Evolutionary conservation across 176 grass and related monocot genomes (phyloP).

Genomic region (Oryza officinalis): DNA sequence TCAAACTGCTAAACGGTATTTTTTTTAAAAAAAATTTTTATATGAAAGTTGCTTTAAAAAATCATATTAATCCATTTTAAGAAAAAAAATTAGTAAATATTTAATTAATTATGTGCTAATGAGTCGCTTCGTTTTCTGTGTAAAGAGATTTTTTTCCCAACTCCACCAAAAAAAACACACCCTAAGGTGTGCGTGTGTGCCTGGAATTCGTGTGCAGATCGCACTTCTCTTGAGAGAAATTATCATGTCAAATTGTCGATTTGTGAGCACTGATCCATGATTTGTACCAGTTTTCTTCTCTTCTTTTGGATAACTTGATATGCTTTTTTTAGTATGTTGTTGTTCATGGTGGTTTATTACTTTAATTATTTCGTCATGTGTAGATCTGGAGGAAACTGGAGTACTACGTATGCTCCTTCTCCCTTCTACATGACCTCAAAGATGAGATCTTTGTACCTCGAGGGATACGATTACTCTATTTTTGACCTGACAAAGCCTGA

Average conservation of each 20-base stretch:
- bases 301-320: conserved; percentile 8
- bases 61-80: too few relatives aligned
- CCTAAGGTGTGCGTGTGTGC: conserved; percentile 1
- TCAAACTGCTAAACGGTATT: too few relatives aligned
- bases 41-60: too few relatives aligned
- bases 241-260: not conserved
- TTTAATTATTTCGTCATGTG: conserved; percentile 33
- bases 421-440: conserved; percentile 97
- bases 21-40: too few relatives aligned
- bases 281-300: not conserved
- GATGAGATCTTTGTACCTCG: conserved; percentile 86
- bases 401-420: conserved; percentile 87
- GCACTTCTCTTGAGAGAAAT: not conserved
- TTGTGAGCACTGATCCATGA: not conserved
- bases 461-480: conserved; percentile 87
- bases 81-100: too few relatives aligned
- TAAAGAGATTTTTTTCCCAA: too few relatives aligned
- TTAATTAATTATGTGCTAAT: too few relatives aligned
- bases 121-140: too few relatives aligned
- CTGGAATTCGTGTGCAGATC: conserved; percentile 9
- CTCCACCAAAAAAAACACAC: too few relatives aligned
- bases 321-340: not conserved
- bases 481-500: conserved; percentile 89
- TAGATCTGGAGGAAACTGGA: conserved; percentile 92
- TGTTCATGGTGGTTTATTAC: conserved; percentile 1